These are phyloP conservation scores for Athelia sp. DNA, from an alignment of 1,284 basidiomycete species.

Conservation along the genomic window DNA sequence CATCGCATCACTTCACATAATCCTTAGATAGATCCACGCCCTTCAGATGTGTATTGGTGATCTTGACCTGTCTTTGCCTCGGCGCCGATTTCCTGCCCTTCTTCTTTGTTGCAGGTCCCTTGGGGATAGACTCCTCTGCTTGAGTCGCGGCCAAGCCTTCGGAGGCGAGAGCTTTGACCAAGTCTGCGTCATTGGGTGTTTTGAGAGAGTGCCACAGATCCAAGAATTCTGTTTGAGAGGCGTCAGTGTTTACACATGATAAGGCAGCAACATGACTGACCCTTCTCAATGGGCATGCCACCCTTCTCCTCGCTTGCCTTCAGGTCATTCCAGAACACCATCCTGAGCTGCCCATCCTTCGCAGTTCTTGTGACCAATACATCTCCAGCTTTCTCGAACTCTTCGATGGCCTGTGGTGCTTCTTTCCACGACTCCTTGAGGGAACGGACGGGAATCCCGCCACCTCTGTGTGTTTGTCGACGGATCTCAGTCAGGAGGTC, in stretches of 20 bases:
- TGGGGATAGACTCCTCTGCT: slow-evolving; percentile 48
- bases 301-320: slow-evolving; percentile 69
- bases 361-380: slow-evolving; percentile 81
- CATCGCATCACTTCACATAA: slow-evolving; percentile 29
- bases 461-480: slow-evolving; percentile 70
- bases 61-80: slow-evolving; percentile 70
- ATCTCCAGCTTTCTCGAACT: slow-evolving; percentile 83
- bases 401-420: slow-evolving; percentile 76
- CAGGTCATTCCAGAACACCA: slow-evolving; percentile 92
- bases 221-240: slow-evolving; percentile 61
- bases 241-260: slow-evolving; percentile 4
- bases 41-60: slow-evolving; percentile 86
- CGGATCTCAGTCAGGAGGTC: slow-evolving; percentile 80
- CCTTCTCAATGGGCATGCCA: slow-evolving; percentile 73
- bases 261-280: slow-evolving; percentile 35
- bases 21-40: slow-evolving; percentile 80
- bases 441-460: slow-evolving; percentile 79
- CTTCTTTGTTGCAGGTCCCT: slow-evolving; percentile 59
- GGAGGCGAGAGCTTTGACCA: slow-evolving; percentile 69
- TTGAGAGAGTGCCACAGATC: slow-evolving; percentile 83
- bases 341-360: slow-evolving; percentile 79
- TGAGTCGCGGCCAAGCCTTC: slow-evolving; percentile 77
- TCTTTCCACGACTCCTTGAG: slow-evolving; percentile 90
- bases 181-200: slow-evolving; percentile 81
- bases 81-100: slow-evolving; percentile 77